Base-by-base conservation (phyloP, 257 asterid species). In the Lavandula angustifolia region DNA sequence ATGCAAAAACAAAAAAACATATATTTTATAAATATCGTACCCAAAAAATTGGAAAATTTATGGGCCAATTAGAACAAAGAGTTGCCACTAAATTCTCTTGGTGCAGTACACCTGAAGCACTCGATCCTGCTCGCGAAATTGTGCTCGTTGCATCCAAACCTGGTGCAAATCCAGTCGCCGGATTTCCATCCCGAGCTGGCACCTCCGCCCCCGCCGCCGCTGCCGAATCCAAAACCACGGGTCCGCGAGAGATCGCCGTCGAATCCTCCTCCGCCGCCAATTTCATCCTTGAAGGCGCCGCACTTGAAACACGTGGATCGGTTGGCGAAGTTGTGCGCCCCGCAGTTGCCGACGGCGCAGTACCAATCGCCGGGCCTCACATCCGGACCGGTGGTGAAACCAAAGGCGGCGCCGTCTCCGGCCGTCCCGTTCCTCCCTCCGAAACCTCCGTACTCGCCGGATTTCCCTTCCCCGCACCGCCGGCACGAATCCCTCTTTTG, bases 361-460 rank as follows among this genome's bases (percentile, higher is more conserved):
- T 89, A 87, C 98, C 98, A 92, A 73, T 92, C 98, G 0, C 98
- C 98, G 51, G 97, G 98, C 77, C 98, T 83, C 0, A 92, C 98
- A n/a, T 92, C 96, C 2, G 97, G 96, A 12, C 98, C 98, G n/a
- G 96, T 75, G 33, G 47, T 56, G 47, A 78, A 76, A 1, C 81
- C 84, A 22, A 76, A 78, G 1, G 85, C 66, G 61, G 74, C 69
- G 9, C 71, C 71, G 1, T 83, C n/a, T n/a, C n/a, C 65, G 62
- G 73, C 68, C 9, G 72, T 71, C 75, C 78, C 79, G 62, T 88
- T 66, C 17, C 90, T 87, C 40, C 40, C 42, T 0, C 83, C 85
- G 29, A 75, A 79, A 37, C 81, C 47, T 1, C 88, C 89, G 38
- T 75, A 34, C 1, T 70, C 88, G 1, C 86, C 95, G 11, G 87